Evolutionary conservation across 2,329 filamentous ascomycete genomes (phyloP), one percentile per base, ranked within the genome.

Genomic region (Talaromyces amestolkiae): DNA sequence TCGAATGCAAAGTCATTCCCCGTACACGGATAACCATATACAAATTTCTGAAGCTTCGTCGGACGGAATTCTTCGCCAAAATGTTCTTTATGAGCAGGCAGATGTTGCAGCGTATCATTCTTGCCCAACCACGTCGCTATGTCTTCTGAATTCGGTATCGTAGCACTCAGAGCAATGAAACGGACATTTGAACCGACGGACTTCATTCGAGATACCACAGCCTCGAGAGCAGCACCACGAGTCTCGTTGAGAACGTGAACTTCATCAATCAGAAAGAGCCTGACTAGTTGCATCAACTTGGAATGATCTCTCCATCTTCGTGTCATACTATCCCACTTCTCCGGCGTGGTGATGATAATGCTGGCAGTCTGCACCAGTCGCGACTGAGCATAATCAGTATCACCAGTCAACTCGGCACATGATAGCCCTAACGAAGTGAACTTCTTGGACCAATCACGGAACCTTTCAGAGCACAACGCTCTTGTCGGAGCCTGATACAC

Each of bases 251-350:
- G 82, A 41, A 95, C 92, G 70, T 96, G 92, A 0, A 96, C 91
- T 73, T 96, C 92, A 70, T 96, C 92, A 64, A 96, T 93, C 22
- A 96, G 83, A 68, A 95, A 92, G 0, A 96, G 79, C 67, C 89
- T 91, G 54, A 96, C 86, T 68, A 93, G 82, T 66, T 89, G 85
- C 77, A 96, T 86, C 19, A 96, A 79, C 68, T 84, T 90, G 61
- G 85, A 84, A 71, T 96, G 90, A 70, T 96, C 92, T 70, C 89
- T 87, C 92, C 92, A 96, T 73, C 92, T 93, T 19, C 92, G 84
- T 0, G 92, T 96, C 75, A 95, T 89, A 66, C 91, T 94, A 73
- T 96, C 92, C 92, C 92, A 96, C 73, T 96, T 96, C 76, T 96
- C 92, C 0, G 92, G 92, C 0, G 92, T 96, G 0, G 92, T 95